Conservation (phyloP, 2,329 filamentous ascomycete genomes). For the Neonectria punicea region DNA sequence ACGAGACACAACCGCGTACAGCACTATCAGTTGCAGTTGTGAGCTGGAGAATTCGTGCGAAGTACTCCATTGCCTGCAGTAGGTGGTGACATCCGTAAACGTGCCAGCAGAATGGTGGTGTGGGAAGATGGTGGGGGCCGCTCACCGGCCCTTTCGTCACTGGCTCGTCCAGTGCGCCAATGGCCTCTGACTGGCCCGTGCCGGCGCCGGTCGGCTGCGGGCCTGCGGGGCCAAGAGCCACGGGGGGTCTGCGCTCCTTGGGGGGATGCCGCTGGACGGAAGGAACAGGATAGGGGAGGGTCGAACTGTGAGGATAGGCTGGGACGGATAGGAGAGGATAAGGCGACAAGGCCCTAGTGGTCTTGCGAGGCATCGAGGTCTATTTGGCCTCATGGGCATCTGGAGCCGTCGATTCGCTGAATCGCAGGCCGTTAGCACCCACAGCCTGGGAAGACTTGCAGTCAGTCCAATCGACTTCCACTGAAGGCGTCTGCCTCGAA, state of each 20-base stretch:
- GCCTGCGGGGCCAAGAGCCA: slow-evolving; percentile 15
- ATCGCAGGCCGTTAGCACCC: slow-evolving; percentile 7
- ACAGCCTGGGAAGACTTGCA: background rate
- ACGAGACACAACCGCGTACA: slow-evolving; percentile 9
- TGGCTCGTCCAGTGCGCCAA: slow-evolving; percentile 32
- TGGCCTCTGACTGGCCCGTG: slow-evolving; percentile 21
- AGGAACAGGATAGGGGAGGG: slow-evolving; percentile 2
- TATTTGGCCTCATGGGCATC: slow-evolving; percentile 11
- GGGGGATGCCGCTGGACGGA: slow-evolving; percentile 3
- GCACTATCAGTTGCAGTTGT: slow-evolving; percentile 4
- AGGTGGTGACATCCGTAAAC: background rate
- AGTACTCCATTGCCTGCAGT: background rate
- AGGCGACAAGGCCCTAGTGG: slow-evolving; percentile 11
- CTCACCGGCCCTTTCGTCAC: slow-evolving; percentile 32
- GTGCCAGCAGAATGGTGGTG: background rate
- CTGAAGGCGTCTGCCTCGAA: slow-evolving; percentile 6
- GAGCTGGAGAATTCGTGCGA: background rate
- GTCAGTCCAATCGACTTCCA: background rate
- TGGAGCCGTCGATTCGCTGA: slow-evolving; percentile 16
- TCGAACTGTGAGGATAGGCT: background rate
- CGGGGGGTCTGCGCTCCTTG: slow-evolving; percentile 14
- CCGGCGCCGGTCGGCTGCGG: slow-evolving; percentile 19
- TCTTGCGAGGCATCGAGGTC: slow-evolving; percentile 5
- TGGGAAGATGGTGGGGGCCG: slow-evolving; percentile 8
- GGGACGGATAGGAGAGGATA: slow-evolving; percentile 1